These are phyloP conservation scores for Dendrobium chrysotoxum DNA, from an alignment of 106 monocot species.

Conservation along the genomic window DNA sequence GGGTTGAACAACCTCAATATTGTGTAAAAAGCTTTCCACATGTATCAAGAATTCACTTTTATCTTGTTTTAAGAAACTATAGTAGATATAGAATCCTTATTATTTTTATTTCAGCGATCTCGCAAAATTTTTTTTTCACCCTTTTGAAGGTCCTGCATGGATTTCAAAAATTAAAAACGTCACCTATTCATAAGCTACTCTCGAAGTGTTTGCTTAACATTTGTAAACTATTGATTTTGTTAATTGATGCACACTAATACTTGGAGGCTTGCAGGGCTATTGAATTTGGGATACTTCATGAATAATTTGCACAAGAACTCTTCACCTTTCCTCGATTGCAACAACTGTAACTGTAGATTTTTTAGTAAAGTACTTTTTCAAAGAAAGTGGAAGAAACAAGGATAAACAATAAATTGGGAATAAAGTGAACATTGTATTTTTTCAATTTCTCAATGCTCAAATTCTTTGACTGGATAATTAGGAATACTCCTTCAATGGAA, in stretches of 20 bases:
- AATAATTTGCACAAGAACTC: conserved; percentile 17
- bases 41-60: background rate
- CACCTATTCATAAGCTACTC: conserved; percentile 35
- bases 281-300: conserved; percentile 17
- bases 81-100: conserved; percentile 30
- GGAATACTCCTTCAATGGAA: conserved; percentile 21
- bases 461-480: conserved; percentile 17
- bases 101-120: conserved; percentile 16
- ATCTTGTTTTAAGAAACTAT: background rate
- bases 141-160: conserved; percentile 44
- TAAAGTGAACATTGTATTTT: background rate
- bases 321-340: conserved; percentile 26
- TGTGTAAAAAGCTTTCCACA: conserved; percentile 20
- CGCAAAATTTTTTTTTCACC: conserved; percentile 18
- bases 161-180: conserved; percentile 23
- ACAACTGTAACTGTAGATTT: conserved; percentile 18
- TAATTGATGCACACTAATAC: background rate
- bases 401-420: background rate
- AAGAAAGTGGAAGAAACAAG: no score
- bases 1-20: conserved; percentile 27
- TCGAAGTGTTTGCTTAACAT: background rate
- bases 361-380: background rate
- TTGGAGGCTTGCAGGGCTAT: conserved; percentile 12
- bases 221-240: background rate
- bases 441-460: background rate